phyloP scores from a whole-genome alignment of 805 yeast species.

The Candida chilensis region DNA sequence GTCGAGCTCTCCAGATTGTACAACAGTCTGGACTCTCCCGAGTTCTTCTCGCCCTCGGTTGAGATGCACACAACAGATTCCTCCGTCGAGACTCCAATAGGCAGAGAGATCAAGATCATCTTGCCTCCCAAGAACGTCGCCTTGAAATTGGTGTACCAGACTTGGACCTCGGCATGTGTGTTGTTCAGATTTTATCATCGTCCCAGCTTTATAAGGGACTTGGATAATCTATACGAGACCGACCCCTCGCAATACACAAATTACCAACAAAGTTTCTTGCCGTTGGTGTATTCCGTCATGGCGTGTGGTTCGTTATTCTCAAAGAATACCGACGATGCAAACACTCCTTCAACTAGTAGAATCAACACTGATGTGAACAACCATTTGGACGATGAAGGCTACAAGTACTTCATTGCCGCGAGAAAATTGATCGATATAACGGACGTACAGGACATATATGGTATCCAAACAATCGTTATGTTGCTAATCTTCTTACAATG shows the following conservation, averaged over 20 bases:
- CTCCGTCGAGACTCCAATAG: too few relatives aligned
- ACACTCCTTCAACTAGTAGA: too few relatives aligned
- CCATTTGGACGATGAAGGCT: conserved; percentile 65
- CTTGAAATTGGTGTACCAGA: conserved; percentile 56
- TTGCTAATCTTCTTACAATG: conserved; percentile 79
- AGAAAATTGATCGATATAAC: conserved; percentile 73
- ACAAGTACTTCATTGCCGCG: conserved; percentile 73
- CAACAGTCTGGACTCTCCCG: too few relatives aligned
- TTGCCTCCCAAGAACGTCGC: conserved; percentile 74
- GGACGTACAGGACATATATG: conserved; percentile 71
- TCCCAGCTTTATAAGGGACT: conserved; percentile 66
- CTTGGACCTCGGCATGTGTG: conserved; percentile 84
- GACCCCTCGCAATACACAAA: conserved; percentile 67
- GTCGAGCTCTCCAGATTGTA: conserved; percentile 18
- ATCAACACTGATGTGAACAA: conserved; percentile 14
- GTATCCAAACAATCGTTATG: conserved; percentile 84
- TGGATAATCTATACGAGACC: conserved; percentile 67
- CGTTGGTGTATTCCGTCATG: conserved; percentile 76
- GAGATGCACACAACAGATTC: too few relatives aligned
- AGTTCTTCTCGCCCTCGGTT: too few relatives aligned
- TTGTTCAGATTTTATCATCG: conserved; percentile 80
- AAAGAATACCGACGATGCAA: conserved; percentile 34
- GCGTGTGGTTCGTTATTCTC: conserved; percentile 82
- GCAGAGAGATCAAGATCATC: conserved; percentile 50
- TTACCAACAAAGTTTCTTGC: conserved; percentile 66